phyloP scores from a whole-genome alignment of 129 eudicot species.

The Saussurea involucrata region DNA sequence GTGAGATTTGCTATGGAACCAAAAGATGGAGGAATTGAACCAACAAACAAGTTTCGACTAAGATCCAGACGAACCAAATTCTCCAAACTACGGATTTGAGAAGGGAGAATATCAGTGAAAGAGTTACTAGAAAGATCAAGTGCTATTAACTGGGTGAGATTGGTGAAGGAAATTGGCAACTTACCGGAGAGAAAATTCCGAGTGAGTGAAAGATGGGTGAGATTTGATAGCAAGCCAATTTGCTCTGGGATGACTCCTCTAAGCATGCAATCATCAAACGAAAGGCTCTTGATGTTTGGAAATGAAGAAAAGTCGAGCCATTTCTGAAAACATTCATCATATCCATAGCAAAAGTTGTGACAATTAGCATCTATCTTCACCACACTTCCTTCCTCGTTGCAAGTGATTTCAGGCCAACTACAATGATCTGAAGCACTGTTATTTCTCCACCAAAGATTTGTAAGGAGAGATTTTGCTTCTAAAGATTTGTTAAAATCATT shows the following conservation, averaged over 20 bases:
- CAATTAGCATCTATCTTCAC: neutral
- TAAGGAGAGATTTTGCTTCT: neutral
- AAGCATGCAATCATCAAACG: neutral
- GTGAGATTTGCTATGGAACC: neutral
- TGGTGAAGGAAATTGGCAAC: constrained; percentile 1
- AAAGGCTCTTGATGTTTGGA: neutral
- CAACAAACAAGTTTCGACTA: neutral
- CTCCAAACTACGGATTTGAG: neutral
- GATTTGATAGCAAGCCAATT: constrained; percentile 4
- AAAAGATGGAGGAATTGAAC: neutral
- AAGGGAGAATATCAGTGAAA: constrained; percentile 9
- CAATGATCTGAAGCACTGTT: neutral
- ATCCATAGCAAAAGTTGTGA: neutral
- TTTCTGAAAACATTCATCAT: neutral
- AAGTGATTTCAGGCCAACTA: constrained; percentile 1
- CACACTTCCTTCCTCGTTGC: constrained; percentile 14
- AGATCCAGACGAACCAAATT: neutral
- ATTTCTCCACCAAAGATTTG: neutral
- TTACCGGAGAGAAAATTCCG: neutral
- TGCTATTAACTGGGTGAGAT: neutral
- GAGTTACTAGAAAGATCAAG: constrained; percentile 13
- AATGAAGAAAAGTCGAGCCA: constrained; percentile 9
- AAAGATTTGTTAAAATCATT: neutral
- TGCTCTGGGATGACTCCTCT: constrained; percentile 10
- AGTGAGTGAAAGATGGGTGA: neutral